Percentiles rank a stretch among this genome's conserved stretches.
phyloP scores from a whole-genome alignment of 495 filamentous ascomycete species.

The Aspergillus carlsbadensis region DNA sequence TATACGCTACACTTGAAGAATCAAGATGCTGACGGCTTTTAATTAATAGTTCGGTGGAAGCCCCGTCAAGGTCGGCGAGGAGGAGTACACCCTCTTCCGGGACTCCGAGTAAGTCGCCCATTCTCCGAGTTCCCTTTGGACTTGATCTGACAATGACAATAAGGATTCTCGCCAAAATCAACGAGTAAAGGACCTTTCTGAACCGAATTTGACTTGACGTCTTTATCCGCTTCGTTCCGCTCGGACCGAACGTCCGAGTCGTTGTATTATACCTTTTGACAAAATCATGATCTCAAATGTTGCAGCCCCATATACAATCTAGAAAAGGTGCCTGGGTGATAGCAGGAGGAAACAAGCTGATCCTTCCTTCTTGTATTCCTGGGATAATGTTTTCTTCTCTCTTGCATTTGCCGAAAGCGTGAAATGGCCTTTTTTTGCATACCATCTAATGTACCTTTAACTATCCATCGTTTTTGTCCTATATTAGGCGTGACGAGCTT shows the following conservation, averaged over 20 bases:
- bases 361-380: slow-evolving; percentile 11
- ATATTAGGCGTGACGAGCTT: slow-evolving; percentile 15
- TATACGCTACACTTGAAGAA: background rate
- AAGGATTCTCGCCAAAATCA: slow-evolving; percentile 87
- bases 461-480: slow-evolving; percentile 20
- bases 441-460: slow-evolving; percentile 42
- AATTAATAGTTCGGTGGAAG: slow-evolving; percentile 90
- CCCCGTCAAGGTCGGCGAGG: slow-evolving; percentile 94
- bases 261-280: slow-evolving; percentile 41
- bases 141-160: slow-evolving; percentile 22
- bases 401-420: slow-evolving; percentile 45
- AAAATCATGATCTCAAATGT: slow-evolving; percentile 35
- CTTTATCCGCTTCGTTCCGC: slow-evolving; percentile 18
- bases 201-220: slow-evolving; percentile 16
- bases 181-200: slow-evolving; percentile 58
- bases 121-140: background rate
- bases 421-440: slow-evolving; percentile 44
- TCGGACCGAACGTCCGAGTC: slow-evolving; percentile 17
- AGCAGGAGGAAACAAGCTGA: background rate
- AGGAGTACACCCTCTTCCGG: slow-evolving; percentile 93
- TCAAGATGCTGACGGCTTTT: slow-evolving; percentile 3
- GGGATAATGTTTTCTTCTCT: slow-evolving; percentile 20
- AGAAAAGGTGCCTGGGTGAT: slow-evolving; percentile 19
- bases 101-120: slow-evolving; percentile 82
- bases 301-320: slow-evolving; percentile 27